Percentiles rank a stretch among this genome's conserved stretches.
Conservation (phyloP, 352 stramenopile species). For the Phytophthora melonis region DNA sequence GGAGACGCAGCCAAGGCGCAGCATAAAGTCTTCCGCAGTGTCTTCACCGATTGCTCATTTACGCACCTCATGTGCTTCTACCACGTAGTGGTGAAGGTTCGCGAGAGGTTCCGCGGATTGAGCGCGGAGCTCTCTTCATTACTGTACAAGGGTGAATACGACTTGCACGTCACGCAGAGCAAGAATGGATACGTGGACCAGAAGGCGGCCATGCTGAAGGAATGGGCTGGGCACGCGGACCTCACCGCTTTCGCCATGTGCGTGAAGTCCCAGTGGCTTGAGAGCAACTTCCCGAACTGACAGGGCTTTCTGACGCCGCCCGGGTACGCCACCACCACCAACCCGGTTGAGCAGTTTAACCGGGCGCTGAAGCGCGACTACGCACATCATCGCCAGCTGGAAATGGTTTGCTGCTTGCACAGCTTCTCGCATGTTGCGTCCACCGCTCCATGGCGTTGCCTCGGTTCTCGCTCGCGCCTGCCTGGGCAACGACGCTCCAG, state of each 20-base stretch:
- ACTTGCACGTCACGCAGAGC: constrained; percentile 23
- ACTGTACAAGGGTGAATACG: constrained; percentile 26
- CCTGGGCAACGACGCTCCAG: too few species aligned
- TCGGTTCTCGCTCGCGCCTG: too few species aligned
- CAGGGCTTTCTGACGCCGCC: background rate
- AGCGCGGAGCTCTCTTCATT: background rate
- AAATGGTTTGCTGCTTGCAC: background rate
- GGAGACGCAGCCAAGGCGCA: constrained; percentile 13
- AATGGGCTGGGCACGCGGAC: background rate
- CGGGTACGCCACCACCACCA: constrained; percentile 10
- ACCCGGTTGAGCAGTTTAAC: constrained; percentile 15
- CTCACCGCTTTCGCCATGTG: background rate
- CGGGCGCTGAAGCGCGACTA: background rate
- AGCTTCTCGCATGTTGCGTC: background rate
- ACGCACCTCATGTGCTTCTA: constrained; percentile 43
- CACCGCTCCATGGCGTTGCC: too few species aligned
- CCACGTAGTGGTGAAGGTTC: constrained; percentile 32
- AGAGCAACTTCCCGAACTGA: background rate
- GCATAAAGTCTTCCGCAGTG: background rate
- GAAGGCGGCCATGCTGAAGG: background rate
- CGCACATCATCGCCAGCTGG: constrained; percentile 8
- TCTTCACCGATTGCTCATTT: background rate
- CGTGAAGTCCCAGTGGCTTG: background rate
- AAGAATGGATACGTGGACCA: too few species aligned
- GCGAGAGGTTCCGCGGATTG: too few species aligned